phyloP scores from a whole-genome alignment of 1,139 yeast species.

The Sporopachydermia cereana region DNA sequence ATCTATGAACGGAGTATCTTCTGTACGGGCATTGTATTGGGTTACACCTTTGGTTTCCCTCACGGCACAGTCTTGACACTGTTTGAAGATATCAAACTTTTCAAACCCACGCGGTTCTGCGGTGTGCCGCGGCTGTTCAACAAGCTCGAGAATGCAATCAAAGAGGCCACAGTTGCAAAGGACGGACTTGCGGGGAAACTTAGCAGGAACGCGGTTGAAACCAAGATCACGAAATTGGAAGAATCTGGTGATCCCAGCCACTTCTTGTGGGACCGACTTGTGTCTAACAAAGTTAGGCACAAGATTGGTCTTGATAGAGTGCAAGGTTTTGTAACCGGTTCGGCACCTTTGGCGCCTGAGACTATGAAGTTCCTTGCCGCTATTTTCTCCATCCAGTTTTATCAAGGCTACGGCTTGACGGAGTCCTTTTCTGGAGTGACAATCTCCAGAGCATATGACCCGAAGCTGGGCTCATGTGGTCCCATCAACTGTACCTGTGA shows the following conservation, averaged over 20 bases:
- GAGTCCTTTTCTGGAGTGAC: conserved; percentile 52
- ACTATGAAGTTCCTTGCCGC: conserved; percentile 51
- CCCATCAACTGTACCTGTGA: conserved; percentile 36
- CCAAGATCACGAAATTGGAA: conserved; percentile 25
- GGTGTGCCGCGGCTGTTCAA: conserved; percentile 60
- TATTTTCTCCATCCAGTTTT: conserved; percentile 28
- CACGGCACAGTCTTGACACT: conserved; percentile 33
- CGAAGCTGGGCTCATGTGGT: conserved; percentile 35
- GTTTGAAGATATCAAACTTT: conserved; percentile 42
- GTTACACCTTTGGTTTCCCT: conserved; percentile 30
- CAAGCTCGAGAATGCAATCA: conserved; percentile 45
- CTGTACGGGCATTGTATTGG: conserved; percentile 13
- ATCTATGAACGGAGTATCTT: conserved; percentile 28
- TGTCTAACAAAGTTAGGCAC: conserved; percentile 40
- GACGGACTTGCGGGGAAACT: conserved; percentile 24
- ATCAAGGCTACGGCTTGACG: conserved; percentile 55
- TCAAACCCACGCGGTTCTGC: conserved; percentile 41
- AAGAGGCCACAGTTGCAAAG: conserved; percentile 26
- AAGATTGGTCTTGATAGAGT: conserved; percentile 47
- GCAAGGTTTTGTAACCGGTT: conserved; percentile 40
- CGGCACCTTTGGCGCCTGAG: conserved; percentile 61
- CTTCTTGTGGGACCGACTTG: conserved; percentile 35
- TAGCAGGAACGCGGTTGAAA: conserved; percentile 28
- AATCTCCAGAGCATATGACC: conserved; percentile 14
- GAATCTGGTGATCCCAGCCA: conserved; percentile 27